Percentiles rank a stretch among this genome's conserved stretches.
phyloP scores from a whole-genome alignment of 2,329 filamentous ascomycete genomes.

The Teratosphaeria gauchensis region DNA sequence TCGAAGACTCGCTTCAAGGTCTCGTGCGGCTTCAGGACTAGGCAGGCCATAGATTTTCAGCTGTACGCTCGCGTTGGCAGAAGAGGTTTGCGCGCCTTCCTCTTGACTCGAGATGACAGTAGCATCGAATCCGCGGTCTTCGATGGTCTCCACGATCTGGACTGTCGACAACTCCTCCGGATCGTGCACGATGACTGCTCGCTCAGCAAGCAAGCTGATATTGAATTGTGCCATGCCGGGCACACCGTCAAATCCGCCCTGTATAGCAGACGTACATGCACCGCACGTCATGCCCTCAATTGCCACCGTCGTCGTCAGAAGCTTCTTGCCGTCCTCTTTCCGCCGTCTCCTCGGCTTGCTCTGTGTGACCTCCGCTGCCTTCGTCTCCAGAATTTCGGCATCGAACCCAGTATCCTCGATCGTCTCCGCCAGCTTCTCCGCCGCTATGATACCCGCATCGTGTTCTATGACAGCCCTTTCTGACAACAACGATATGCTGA shows the following conservation, averaged over 20 bases:
- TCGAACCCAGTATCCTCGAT: slow-evolving; percentile 92
- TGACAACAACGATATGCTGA: slow-evolving; percentile 90
- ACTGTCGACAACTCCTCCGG: slow-evolving; percentile 58
- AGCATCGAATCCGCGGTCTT: slow-evolving; percentile 83
- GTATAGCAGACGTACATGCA: slow-evolving; percentile 86
- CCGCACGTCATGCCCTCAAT: slow-evolving; percentile 98
- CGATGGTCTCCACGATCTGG: slow-evolving; percentile 71
- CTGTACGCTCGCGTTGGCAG: slow-evolving; percentile 51
- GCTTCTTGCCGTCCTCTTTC: slow-evolving; percentile 25
- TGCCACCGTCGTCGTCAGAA: slow-evolving; percentile 68
- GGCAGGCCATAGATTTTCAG: slow-evolving; percentile 77
- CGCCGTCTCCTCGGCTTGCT: slow-evolving; percentile 20
- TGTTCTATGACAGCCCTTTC: slow-evolving; percentile 92
- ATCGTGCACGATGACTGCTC: slow-evolving; percentile 81
- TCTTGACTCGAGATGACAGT: slow-evolving; percentile 64
- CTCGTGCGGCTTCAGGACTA: slow-evolving; percentile 60
- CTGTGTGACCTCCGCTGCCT: slow-evolving; percentile 32
- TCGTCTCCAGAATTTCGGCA: slow-evolving; percentile 69
- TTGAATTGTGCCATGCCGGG: slow-evolving; percentile 82
- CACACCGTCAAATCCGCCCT: slow-evolving; percentile 67
- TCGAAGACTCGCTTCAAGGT: slow-evolving; percentile 59
- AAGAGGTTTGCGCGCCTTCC: slow-evolving; percentile 48
- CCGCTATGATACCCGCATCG: slow-evolving; percentile 62
- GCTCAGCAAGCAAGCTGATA: slow-evolving; percentile 86
- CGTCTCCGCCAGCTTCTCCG: slow-evolving; percentile 69